Base-by-base conservation (phyloP, 164 flowering plant genomes). In the Cinnamomum micranthum region DNA sequence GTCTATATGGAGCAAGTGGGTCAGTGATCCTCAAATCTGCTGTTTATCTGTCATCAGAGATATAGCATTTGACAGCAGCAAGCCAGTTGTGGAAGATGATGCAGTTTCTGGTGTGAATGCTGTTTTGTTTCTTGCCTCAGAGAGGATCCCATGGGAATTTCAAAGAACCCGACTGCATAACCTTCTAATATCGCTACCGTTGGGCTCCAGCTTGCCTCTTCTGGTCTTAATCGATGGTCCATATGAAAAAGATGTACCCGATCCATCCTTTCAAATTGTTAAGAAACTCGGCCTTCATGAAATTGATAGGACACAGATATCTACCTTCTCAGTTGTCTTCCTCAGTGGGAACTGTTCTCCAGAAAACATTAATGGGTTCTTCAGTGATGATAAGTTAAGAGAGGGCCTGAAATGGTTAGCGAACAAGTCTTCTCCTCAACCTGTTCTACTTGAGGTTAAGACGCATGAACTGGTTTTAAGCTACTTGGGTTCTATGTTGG, bases 321-420 rank as follows among this genome's bases (percentile, higher is more conserved):
- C 82, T 71, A 77, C 78, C 73, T 82, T 87, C 80, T 63, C 25
- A 25, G 75, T 95, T 68, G 65, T 80, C 71, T 81, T 25, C 69
- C 87, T 91, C 28, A 69, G 65, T 55, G 82, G 62, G 52, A 73
- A 85, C 71, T 77, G 68, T 67, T 75, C 80, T 35, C 58, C 52
- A 66, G 84, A 77, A 50, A 69, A 74, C 7, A 74, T 66, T 6
- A 83, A 80, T 79, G 88, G 86, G 23, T 89, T 91, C 80, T 88
- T 84, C 80, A 87, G 94, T 75, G 89, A 86, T 35, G 74, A 83
- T 73, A 74, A 69, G 62, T 75, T 95, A 63, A 86, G 85, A 76
- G 88, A 91, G 71, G 97, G 93, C 22, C 83, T 95, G 22, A 76
- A 77, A 73, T 93, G 99, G 98, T 80, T 95, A 75, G 97, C 99